Base-by-base conservation (phyloP, 208 protist species). In the Acanthamoeba polyphaga region DNA sequence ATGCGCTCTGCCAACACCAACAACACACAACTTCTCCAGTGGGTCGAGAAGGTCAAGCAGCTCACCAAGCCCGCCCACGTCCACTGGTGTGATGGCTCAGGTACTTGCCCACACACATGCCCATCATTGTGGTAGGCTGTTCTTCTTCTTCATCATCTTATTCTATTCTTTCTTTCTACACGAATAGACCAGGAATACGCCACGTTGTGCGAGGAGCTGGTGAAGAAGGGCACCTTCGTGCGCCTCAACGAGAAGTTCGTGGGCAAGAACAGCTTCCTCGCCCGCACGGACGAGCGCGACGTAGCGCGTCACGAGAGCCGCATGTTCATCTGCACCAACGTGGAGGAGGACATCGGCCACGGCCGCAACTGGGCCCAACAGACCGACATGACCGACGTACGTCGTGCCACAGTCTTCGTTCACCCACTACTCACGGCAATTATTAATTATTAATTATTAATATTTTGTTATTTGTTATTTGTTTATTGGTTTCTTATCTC, bases 261-360 rank as follows among this genome's bases (percentile, higher is more conserved):
- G 49, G 97, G 96, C 60, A 62, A 62, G 55, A 97, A 97, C 60
- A 96, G 85, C 89, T 98, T 95, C 94, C 93, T 98, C 15, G 96
- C 94, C 13, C 92, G 97, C 55, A 96, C 97, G 17, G 96, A 98
- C 92, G 96, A 96, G 70, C 9, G 32, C n/a, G 97, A 98, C 93
- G 97, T 98, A 13, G 97, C 97, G 12, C 95, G 97, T 49, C 96
- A 96, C 13, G 97, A 98, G 74, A 68, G 82, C 3, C 51, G 95
- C 32, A 98, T 97, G 5, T 98, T 92, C 85, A 97, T 98, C 72
- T 98, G 96, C 80, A 92, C 96, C 2, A 76, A 96, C 12, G 90
- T 80, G 0, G 88, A 97, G 91, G 90, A 82, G 46, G 74, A 24
- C 46, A 32, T 82, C 29, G 74, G 74, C 74, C 74, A 82, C 9